phyloP scores from a whole-genome alignment of 177 flowering plant species.

The Vitis hybrid region DNA sequence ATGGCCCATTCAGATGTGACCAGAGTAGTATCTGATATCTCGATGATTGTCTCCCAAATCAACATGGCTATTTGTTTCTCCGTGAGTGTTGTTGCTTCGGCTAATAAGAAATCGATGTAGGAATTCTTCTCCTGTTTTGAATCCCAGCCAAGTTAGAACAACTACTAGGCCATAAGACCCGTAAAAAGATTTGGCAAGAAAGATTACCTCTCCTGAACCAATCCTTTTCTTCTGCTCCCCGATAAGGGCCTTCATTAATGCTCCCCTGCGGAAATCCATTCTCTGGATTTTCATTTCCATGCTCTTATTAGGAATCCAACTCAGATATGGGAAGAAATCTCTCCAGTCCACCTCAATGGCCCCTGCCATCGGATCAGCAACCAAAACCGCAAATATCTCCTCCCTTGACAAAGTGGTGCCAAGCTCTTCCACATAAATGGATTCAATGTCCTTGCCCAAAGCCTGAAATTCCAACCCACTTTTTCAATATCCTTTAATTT shows the following conservation, averaged over 20 bases:
- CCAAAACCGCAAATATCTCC: slow-evolving; percentile 63
- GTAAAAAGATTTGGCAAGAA: not conserved
- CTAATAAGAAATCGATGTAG: slow-evolving; percentile 55
- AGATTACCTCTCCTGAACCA: slow-evolving; percentile 55
- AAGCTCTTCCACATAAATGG: slow-evolving; percentile 71
- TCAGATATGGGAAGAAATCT: slow-evolving; percentile 92
- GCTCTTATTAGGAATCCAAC: slow-evolving; percentile 81
- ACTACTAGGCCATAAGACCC: not conserved
- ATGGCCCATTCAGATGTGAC: slow-evolving; percentile 89
- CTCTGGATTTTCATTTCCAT: slow-evolving; percentile 50
- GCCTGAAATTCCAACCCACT: slow-evolving; percentile 42
- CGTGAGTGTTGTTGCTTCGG: slow-evolving; percentile 55
- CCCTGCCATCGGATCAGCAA: slow-evolving; percentile 75
- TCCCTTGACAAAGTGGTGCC: slow-evolving; percentile 53
- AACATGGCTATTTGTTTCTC: slow-evolving; percentile 62
- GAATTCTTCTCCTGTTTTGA: slow-evolving; percentile 41
- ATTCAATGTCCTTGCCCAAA: slow-evolving; percentile 66
- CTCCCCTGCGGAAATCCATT: slow-evolving; percentile 46
- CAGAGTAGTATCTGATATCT: slow-evolving; percentile 74
- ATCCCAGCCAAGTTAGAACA: not conserved
- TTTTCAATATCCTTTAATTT: not conserved
- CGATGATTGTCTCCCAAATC: slow-evolving; percentile 84
- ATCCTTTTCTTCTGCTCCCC: slow-evolving; percentile 49
- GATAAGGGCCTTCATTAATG: slow-evolving; percentile 69
- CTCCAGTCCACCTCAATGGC: slow-evolving; percentile 99